Conservation (phyloP, 768 basidiomycete genomes). For the Boletus sp. region DNA sequence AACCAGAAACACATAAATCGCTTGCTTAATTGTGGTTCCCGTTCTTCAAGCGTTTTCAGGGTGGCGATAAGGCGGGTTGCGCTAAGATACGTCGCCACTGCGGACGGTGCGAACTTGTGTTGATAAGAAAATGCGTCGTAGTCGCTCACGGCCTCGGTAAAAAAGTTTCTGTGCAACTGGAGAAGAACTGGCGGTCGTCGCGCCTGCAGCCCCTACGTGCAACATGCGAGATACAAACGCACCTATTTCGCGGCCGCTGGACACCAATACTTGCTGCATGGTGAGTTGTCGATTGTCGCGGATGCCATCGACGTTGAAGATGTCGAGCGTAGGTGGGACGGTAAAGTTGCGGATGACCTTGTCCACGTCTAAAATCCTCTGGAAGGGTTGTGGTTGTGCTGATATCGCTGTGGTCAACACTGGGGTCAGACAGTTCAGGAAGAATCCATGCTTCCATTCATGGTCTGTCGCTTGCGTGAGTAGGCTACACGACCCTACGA, state of each 20-base stretch:
- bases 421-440: conserved; percentile 58
- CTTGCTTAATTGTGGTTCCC: conserved; percentile 57
- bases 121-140: conserved; percentile 52
- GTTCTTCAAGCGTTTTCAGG: conserved; percentile 51
- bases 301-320: conserved; percentile 36
- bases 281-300: conserved; percentile 48
- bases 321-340: conserved; percentile 49
- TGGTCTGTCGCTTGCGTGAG: conserved; percentile 45
- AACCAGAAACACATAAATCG: conserved; percentile 75
- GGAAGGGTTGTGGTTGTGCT: conserved; percentile 50
- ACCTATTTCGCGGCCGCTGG: conserved; percentile 65
- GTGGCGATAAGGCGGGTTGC: conserved; percentile 56
- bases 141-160: conserved; percentile 60
- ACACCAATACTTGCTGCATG: conserved; percentile 62
- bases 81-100: conserved; percentile 63
- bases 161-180: conserved; percentile 65
- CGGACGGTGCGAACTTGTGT: conserved; percentile 65
- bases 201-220: not conserved
- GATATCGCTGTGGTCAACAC: conserved; percentile 57
- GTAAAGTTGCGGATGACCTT: conserved; percentile 51
- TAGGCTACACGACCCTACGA: conserved; percentile 2
- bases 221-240: conserved; percentile 17
- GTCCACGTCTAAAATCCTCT: conserved; percentile 52
- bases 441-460: conserved; percentile 69
- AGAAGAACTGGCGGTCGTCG: conserved; percentile 47